Conservation (phyloP, 257 asterid species). For the Scutellaria barbata region DNA sequence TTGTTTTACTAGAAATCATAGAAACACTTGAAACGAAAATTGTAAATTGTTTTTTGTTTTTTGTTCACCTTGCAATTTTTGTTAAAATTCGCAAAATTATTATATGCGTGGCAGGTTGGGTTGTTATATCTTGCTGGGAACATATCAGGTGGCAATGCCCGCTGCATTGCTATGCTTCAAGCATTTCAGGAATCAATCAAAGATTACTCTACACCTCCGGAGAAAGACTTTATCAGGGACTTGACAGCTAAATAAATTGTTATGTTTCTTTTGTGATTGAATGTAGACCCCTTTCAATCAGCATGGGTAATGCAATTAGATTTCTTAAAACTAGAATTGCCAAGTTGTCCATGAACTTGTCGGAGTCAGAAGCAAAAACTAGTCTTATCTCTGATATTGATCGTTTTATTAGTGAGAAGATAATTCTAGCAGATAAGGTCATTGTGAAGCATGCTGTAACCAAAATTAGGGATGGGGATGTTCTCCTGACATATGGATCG, state of each 20-base stretch:
- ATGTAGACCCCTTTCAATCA: conserved; percentile 85
- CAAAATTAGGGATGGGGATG: conserved; percentile 84
- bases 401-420: conserved; percentile 78
- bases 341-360: conserved; percentile 55
- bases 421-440: conserved; percentile 75
- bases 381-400: conserved; percentile 71
- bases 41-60: neutral
- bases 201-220: conserved; percentile 78
- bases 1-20: neutral
- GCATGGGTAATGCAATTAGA: conserved; percentile 95
- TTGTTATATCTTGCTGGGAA: conserved; percentile 74
- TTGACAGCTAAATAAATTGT: conserved; percentile 63
- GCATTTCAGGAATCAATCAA: conserved; percentile 73
- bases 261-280: conserved; percentile 73
- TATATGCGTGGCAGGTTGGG: conserved; percentile 65
- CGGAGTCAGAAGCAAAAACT: conserved; percentile 86
- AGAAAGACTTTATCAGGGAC: conserved; percentile 72
- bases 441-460: conserved; percentile 82
- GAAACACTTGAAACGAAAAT: neutral
- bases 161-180: conserved; percentile 86
- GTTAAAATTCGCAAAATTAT: neutral
- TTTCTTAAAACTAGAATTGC: conserved; percentile 68
- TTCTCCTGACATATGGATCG: conserved; percentile 77
- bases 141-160: conserved; percentile 78
- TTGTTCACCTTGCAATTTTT: conserved; percentile 22